Base-by-base conservation (phyloP, 768 basidiomycete species). In the Agrocybe chaxingu region DNA sequence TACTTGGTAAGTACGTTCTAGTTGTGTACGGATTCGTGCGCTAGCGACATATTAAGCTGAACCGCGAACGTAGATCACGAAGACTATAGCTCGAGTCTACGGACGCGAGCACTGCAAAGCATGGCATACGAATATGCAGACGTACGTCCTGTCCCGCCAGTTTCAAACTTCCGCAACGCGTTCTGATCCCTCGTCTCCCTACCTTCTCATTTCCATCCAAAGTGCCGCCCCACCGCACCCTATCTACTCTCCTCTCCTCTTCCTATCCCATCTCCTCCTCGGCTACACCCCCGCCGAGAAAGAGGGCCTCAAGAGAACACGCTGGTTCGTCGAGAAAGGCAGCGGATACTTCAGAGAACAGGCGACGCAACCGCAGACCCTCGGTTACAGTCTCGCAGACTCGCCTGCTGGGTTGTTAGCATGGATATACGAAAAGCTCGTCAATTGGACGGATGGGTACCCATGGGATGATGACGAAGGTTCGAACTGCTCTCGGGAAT, bases 381-480 rank as follows among this genome's bases (percentile, higher is more conserved):
- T 80, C 9, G 80, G 76, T 0, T 83, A 83, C 51, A 52, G 66
- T 7, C 63, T 84, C 2, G 63, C 77, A 0, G 82, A 84, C 55
- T 82, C 80, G 2, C 83, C 83, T 12, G 71, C 73, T 7, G 82
- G 79, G 1, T 54, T 78, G 16, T 64, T 80, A 8, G 75, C 71
- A 2, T 79, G 78, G 77, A 76, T 80, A 19, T 80, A 77, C 48
- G 77, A 78, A 54, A 77, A 79, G 36, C 51, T 79, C 11, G 65
- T 70, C 19, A 57, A 62, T 30, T 77, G 75, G 74, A 70, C 71
- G 0, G 80, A 82, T 53, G 52, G 56, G 0, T 81, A 82, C 59
- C 67, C 69, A 0, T 83, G 81, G 80, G 68, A 71, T 8, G 79
- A 82, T 46, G 81, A 81, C 12, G 79, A 81, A 63, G 69, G n/a